Base-by-base conservation (phyloP, 176 grass and related monocot genomes). In the Secale cereale region DNA sequence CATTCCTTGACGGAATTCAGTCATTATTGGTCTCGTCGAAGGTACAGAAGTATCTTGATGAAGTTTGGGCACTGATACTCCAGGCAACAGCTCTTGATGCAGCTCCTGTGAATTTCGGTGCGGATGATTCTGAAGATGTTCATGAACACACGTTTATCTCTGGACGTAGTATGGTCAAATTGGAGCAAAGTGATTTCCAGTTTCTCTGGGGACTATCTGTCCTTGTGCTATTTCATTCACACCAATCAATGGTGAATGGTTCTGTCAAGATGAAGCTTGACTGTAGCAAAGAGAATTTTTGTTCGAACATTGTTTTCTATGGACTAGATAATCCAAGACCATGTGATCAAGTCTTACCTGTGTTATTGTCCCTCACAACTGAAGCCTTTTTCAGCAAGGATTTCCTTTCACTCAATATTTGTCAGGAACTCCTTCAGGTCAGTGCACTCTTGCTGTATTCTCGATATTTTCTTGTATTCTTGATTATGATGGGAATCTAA, bases 1-100 rank as follows among this genome's bases (percentile, higher is more conserved):
- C 93, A 77, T 98, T 98, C 79, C 91, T 98, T 91, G 97, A 98
- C 86, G 97, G 93, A 12, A 94, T 98, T 85, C 91, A 98, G 78
- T 98, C 90, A 67, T 87, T 85, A 39, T 76, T 98, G 41, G 93
- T 98, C 85, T 98, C 88, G 19, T 91, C 86, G 54, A 94, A 95
- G 94, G 93, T 93, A 65, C 84, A 94, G 50, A 90, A 92, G 70
- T 92, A 88, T 92, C 90, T 98, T 73, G 89, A 95, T 50, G 93
- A 94, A 78, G 82, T 85, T 74, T 98, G 97, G 97, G 70, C 78
- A 78, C 87, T 95, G 76, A 95, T 98, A 87, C 86, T 98, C 78
- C 89, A 95, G 85, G 93, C 97, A 87, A 80, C 79, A 41, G 91
- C 79, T 81, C 69, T 95, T 65, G 97, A 98, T 94, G 87, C 90